Percentiles rank a stretch among this genome's conserved stretches.
Conservation (phyloP, 2,329 filamentous ascomycete genomes). For the Amesomyces nigricolor region DNA sequence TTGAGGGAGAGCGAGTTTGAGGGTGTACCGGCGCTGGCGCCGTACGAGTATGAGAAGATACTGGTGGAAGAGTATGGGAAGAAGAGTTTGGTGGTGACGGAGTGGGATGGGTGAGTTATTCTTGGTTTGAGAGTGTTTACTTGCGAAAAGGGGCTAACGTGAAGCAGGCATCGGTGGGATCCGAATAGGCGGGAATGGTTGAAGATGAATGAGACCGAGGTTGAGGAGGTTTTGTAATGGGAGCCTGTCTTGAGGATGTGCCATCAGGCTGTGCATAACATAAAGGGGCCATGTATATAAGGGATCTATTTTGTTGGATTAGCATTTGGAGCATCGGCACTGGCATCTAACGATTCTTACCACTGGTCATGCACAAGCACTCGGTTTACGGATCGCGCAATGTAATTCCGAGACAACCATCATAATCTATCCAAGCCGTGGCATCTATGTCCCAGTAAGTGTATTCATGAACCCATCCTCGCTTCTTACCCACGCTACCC, state of each 20-base stretch:
- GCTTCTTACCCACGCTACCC: neutral
- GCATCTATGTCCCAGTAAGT: neutral
- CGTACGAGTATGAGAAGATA: slow-evolving; percentile 62
- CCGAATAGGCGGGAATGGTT: slow-evolving; percentile 55
- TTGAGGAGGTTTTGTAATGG: neutral
- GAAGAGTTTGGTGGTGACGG: slow-evolving; percentile 55
- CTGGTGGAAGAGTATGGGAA: slow-evolving; percentile 59
- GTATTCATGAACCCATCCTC: neutral
- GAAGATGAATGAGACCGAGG: slow-evolving; percentile 29
- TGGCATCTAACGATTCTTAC: too few species aligned
- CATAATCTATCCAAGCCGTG: neutral
- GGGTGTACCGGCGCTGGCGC: slow-evolving; percentile 63
- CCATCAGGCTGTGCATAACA: too few species aligned
- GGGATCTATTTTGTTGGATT: too few species aligned
- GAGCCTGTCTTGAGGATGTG: neutral
- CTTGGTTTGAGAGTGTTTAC: neutral
- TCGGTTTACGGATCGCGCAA: neutral
- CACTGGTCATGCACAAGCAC: neutral
- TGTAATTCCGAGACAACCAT: neutral
- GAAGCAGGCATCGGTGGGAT: slow-evolving; percentile 54
- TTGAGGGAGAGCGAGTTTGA: slow-evolving; percentile 70
- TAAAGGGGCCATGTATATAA: too few species aligned
- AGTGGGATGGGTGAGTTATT: slow-evolving; percentile 54
- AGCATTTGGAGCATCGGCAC: too few species aligned
- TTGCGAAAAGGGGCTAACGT: neutral